Evolutionary conservation across 2,329 filamentous ascomycete species (phyloP), one percentile per base, ranked within the genome.

Genomic region (Botrytis paeoniae): DNA sequence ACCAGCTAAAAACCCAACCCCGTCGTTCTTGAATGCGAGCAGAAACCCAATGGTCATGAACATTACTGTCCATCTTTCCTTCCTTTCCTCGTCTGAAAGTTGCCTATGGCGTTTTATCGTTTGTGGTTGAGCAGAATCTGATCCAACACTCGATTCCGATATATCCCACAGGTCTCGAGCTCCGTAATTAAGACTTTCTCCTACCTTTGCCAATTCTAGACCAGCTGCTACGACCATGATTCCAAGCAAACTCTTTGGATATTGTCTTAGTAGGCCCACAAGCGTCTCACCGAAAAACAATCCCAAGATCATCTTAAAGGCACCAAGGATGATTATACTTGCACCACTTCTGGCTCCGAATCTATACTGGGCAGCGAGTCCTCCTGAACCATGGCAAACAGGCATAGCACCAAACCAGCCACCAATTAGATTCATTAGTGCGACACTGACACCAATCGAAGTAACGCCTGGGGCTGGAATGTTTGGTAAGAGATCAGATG

Each of bases 351-450:
- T 90, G 7, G 95, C 95, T 0, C 95, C 95, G 77, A 98, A 98
- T 7, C 94, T 90, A 81, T 94, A 93, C 81, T 98, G 95, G 0
- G 92, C 96, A 8, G 96, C 96, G 0, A 98, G 85, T 0, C 95
- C 95, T 3, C 95, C 95, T 0, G 94, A 94, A 8, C 95, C 95
- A 80, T 98, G 96, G 80, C 96, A 98, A 6, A 96, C 90, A 4
- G 95, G 96, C 96, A 98, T 98, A 8, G 92, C 92, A 65, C 95
- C 95, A 78, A 97, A 97, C 93, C 93, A 97, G 78, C 93, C 95
- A 25, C 92, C 92, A 1, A 92, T 81, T 5, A 98, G 84, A 80
- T 98, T 98, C 89, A 97, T 97, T 2, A 85, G 79, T 0, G 91
- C 91, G 6, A 98, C 93, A 71, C 93, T 97, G 74, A 95, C 81